Base-by-base conservation (phyloP, 139 green algal genomes). In the Micractinium conductrix region DNA sequence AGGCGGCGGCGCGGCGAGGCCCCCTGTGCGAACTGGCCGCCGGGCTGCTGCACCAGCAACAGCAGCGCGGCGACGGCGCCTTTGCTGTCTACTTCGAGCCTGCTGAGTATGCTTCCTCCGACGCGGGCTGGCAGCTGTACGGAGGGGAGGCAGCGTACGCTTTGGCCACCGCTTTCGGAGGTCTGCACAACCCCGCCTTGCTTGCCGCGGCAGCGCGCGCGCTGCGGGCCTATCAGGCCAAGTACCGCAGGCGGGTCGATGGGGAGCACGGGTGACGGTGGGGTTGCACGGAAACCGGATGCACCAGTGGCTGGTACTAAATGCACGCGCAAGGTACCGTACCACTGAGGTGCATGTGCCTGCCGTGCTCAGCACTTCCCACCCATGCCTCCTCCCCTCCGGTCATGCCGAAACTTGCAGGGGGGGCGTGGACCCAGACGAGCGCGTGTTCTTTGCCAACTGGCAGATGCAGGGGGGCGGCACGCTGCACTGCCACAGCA, bases 121-220 rank as follows among this genome's bases (percentile, higher is more conserved):
- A 80, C n/a, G 28, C 48, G 28, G 74, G 74, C n/a, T 80, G 48
- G 45, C 45, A 80, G 74, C 74, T 80, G 33, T 62, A 80, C 33
- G 45, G 74, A 45, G 74, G 74, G 4, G 74, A 80, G 74, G 74
- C 74, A 0, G 48, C 48, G 2, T 65, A 37, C 21, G 74, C 45
- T 4, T 16, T 80, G 45, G 45, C n/a, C 0, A 48, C n/a, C 3
- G 48, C 74, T 45, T 65, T 48, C 33, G 33, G 33, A 24, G 45
- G 48, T 14, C 74, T 80, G 74, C 40, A 30, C 9, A 21, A 80
- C 17, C 45, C 10, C 8, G 33, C 45, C 40, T 35, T 67, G 45
- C 74, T 80, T 26, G 37, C 17, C n/a, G 24, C n/a, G 45, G 33
- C 33, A 40, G 17, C 30, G 33, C n/a, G 10, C n/a, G 74, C 74